phyloP scores from a whole-genome alignment of 2,329 filamentous ascomycete species.

The Pseudocercospora crystallina region DNA sequence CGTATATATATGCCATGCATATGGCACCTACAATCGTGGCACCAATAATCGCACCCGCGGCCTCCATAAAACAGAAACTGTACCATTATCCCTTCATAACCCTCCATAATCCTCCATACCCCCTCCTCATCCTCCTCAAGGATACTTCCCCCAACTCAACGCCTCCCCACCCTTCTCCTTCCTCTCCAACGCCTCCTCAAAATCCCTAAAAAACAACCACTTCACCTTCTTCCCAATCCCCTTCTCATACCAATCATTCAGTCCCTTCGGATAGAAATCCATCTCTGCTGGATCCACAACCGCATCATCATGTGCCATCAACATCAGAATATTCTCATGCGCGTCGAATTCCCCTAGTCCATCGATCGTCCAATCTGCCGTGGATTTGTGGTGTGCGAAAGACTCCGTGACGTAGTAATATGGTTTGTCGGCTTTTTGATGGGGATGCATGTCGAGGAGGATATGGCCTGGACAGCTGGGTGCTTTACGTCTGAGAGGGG shows the following conservation, averaged over 20 bases:
- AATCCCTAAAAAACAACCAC: slow-evolving; percentile 52
- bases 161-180: slow-evolving; percentile 26
- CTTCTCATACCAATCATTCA: slow-evolving; percentile 35
- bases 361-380: slow-evolving; percentile 35
- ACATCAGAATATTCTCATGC: slow-evolving; percentile 33
- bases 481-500: slow-evolving; percentile 23
- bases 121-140: slow-evolving; percentile 5
- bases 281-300: slow-evolving; percentile 30
- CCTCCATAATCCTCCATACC: no score
- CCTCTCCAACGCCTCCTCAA: slow-evolving; percentile 42
- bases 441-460: slow-evolving; percentile 42
- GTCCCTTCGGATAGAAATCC: slow-evolving; percentile 42
- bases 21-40: no score
- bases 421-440: slow-evolving; percentile 33
- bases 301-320: slow-evolving; percentile 35
- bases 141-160: slow-evolving; percentile 25
- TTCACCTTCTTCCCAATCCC: slow-evolving; percentile 30
- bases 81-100: no score
- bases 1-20: no score
- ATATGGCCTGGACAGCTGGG: slow-evolving; percentile 43
- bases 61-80: no score
- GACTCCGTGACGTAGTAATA: slow-evolving; percentile 38
- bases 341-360: slow-evolving; percentile 35
- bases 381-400: slow-evolving; percentile 38
- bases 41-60: no score